Base-by-base conservation (phyloP, 805 yeast genomes). In the Barnettozyma pratensis region DNA sequence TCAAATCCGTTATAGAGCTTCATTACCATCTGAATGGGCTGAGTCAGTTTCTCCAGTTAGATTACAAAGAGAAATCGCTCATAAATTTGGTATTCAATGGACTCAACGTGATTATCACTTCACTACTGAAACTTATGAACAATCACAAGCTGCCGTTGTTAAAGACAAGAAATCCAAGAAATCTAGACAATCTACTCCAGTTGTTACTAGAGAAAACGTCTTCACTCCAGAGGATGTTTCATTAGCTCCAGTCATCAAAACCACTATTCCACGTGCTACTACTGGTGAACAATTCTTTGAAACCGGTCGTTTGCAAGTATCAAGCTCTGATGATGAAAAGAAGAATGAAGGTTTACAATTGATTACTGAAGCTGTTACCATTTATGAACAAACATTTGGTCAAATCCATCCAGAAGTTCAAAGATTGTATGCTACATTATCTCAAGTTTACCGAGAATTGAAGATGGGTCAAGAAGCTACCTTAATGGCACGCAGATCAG, bases 61-160 rank as follows among this genome's bases (percentile, higher is more conserved):
- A 35, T 60, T 85, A 39, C 71, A 88, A 58, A 81, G 91, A 68
- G 86, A 83, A 55, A 73, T 90, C 54, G 81, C 96, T 9, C 59
- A 72, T 46, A 85, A 87, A 67, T 79, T 83, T 57, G 98, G 98
- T 68, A 79, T 92, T 46, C 99, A 94, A 71, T 84, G 96, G 87
- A 68, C 72, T 51, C 72, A 68, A 53, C 67, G 68, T 52, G 61
- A 62, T 27, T 68, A 70, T 51, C 66, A 56, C 55, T 71, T 66
- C 59, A 72, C 79, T 34, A 62, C 63, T 41, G 80, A 72, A 41
- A 59, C 62, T 19, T 59, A 59, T 44, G 74, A 66, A 41, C 47
- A 51, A 4, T 65, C 62, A 44, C 53, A 62, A 37, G 57, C 58
- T 39, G 39, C 59, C 5, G 61, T 60, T 52, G 71, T 66, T 34